Evolutionary conservation across 2,329 filamentous ascomycete species (phyloP).

Genomic region (Phialophora expanda): DNA sequence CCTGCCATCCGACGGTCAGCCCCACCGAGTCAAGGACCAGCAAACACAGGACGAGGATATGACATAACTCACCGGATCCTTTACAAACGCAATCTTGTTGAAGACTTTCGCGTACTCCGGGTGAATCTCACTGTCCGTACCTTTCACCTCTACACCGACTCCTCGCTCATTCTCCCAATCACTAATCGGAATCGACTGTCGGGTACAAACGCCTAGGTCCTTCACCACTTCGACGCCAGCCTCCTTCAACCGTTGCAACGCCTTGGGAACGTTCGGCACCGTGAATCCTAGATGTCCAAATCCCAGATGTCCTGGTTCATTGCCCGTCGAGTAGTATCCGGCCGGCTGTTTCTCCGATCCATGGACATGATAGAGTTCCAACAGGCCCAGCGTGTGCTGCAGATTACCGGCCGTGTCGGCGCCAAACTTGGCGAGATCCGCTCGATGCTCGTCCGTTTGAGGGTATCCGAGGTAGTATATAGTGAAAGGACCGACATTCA

Average conservation of each 20-base stretch:
- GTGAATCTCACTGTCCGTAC: slow-evolving; percentile 42
- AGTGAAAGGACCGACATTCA: slow-evolving; percentile 49
- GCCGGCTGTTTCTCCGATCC: slow-evolving; percentile 42
- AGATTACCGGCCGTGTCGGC: slow-evolving; percentile 41
- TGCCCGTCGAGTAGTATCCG: slow-evolving; percentile 41
- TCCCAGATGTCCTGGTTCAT: slow-evolving; percentile 45
- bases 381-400: slow-evolving; percentile 44
- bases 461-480: slow-evolving; percentile 51
- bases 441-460: slow-evolving; percentile 40
- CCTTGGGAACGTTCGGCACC: slow-evolving; percentile 45
- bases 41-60: not conserved
- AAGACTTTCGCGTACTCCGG: slow-evolving; percentile 45
- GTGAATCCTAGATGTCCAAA: slow-evolving; percentile 50
- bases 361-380: slow-evolving; percentile 49
- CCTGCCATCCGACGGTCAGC: slow-evolving; percentile 36
- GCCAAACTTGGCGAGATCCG: slow-evolving; percentile 43
- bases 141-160: slow-evolving; percentile 41
- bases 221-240: slow-evolving; percentile 46
- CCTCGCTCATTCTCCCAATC: slow-evolving; percentile 46
- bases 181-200: slow-evolving; percentile 44
- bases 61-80: slow-evolving; percentile 45
- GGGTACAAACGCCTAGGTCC: slow-evolving; percentile 41
- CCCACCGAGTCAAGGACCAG: not conserved
- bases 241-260: slow-evolving; percentile 42
- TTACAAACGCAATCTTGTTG: slow-evolving; percentile 48